Evolutionary conservation across 306 rosid species (phyloP).

Genomic region (Trifolium fragiferum): DNA sequence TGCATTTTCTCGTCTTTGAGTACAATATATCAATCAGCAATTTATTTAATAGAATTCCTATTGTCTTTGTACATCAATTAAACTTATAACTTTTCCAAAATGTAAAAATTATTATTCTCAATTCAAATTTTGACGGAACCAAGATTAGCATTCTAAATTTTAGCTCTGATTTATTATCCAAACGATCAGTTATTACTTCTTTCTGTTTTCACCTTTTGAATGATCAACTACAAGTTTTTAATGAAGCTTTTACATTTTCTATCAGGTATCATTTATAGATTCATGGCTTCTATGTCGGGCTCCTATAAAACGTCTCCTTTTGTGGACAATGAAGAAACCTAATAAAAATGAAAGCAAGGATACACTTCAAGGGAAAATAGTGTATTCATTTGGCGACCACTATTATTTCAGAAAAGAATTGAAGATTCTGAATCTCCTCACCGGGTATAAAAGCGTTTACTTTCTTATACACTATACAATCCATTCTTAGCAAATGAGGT

Average conservation of each 20-base stretch:
- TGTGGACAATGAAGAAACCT: slow-evolving; percentile 74
- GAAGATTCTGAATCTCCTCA: slow-evolving; percentile 71
- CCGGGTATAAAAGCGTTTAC: slow-evolving; percentile 64
- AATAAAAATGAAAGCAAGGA: slow-evolving; percentile 45
- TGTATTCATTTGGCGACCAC: slow-evolving; percentile 89
- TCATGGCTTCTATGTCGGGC: slow-evolving; percentile 62
- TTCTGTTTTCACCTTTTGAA: slow-evolving; percentile 34
- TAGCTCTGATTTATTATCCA: neutral
- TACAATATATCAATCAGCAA: neutral
- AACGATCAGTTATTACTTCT: neutral
- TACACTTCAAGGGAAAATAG: slow-evolving; percentile 57
- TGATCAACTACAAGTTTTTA: neutral
- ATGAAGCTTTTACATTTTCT: slow-evolving; percentile 19
- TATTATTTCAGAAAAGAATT: slow-evolving; percentile 94
- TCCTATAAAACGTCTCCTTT: slow-evolving; percentile 71
- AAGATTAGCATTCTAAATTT: neutral
- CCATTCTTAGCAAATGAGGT: slow-evolving; percentile 12
- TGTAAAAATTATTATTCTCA: neutral
- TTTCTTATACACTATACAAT: slow-evolving; percentile 22
- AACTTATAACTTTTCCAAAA: neutral
- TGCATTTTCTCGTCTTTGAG: slow-evolving; percentile 26
- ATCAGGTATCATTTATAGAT: slow-evolving; percentile 83
- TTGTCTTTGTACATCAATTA: neutral
- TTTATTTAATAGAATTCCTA: slow-evolving; percentile 4
- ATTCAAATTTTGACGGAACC: neutral